Percentiles rank a stretch among this genome's conserved stretches.
Evolutionary conservation across 148 eudicot genomes (phyloP).

Genomic region (Arbutus unedo): DNA sequence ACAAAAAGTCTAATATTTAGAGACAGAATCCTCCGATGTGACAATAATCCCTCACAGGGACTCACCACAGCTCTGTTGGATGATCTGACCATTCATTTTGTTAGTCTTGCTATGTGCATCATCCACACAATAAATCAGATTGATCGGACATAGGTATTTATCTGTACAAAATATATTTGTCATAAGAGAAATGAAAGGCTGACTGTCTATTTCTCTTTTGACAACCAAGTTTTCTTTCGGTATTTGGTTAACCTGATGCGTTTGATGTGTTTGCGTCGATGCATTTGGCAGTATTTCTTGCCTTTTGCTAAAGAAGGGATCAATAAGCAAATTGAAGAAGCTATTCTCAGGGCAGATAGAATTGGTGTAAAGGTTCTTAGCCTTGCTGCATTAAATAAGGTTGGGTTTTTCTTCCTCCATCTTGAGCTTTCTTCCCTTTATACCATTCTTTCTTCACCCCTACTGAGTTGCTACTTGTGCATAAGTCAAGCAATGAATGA

Average conservation of each 20-base stretch:
- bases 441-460: too few species aligned
- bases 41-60: neutral
- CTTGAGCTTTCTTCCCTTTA: neutral
- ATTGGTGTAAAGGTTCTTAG: constrained; percentile 51
- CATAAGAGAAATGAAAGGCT: too few species aligned
- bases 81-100: neutral
- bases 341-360: constrained; percentile 49
- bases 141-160: neutral
- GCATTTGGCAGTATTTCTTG: constrained; percentile 34
- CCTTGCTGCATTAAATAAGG: constrained; percentile 60
- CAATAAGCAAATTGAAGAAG: constrained; percentile 49
- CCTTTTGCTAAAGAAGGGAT: constrained; percentile 57
- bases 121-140: neutral
- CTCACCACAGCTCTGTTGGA: too few species aligned
- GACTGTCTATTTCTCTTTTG: neutral
- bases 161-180: too few species aligned
- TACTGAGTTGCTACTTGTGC: neutral
- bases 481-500: neutral
- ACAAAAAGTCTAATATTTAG: neutral
- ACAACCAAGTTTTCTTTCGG: too few species aligned
- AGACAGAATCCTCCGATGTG: neutral
- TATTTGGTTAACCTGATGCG: too few species aligned
- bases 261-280: neutral
- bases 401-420: constrained; percentile 7
- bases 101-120: neutral